Evolutionary conservation across 164 flowering plant genomes (phyloP).

Genomic region (Sextonia rubra): DNA sequence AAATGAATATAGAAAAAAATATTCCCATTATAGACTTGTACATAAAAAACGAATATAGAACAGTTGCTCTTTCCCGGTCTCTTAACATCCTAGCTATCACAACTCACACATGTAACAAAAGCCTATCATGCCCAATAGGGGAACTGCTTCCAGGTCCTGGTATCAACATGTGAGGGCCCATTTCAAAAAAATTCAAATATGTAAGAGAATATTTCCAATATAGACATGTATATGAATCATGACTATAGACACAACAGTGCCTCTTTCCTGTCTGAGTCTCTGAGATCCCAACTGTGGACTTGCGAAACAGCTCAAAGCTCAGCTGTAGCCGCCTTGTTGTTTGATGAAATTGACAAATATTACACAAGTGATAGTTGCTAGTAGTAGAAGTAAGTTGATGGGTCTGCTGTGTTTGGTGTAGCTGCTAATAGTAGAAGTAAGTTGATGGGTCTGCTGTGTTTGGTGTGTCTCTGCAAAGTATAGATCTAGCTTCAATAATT

Average conservation of each 20-base stretch:
- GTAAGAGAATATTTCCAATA: no score
- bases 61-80: neutral
- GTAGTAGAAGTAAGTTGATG: slow-evolving; percentile 26
- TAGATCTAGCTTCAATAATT: slow-evolving; percentile 79
- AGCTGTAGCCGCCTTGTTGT: neutral
- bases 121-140: no score
- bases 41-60: neutral
- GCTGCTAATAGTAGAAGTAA: slow-evolving; percentile 19
- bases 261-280: no score
- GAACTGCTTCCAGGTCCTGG: no score
- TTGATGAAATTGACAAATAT: no score
- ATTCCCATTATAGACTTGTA: neutral
- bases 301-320: neutral
- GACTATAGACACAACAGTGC: no score
- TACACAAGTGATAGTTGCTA: neutral
- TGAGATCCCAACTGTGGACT: neutral
- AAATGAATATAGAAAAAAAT: neutral
- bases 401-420: slow-evolving; percentile 26
- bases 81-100: no score
- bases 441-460: slow-evolving; percentile 26
- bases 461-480: slow-evolving; percentile 66
- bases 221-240: no score
- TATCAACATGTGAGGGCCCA: no score
- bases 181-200: no score
- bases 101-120: no score